Evolutionary conservation across 192 early-diverging fungal genomes (phyloP).

Genomic region (Fimicolochytrium jonesii): DNA sequence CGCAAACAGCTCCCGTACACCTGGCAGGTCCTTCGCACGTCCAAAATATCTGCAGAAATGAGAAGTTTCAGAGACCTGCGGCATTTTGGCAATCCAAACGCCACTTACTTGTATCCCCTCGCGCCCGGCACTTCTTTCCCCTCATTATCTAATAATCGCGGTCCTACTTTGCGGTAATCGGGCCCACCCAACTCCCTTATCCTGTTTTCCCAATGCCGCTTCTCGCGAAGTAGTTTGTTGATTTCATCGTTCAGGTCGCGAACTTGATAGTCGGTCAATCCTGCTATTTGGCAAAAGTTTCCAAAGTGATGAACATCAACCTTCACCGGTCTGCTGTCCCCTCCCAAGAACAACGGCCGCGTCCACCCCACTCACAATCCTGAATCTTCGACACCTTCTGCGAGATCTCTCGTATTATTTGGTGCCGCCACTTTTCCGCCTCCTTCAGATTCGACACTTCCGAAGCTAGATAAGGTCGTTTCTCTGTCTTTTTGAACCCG

Average conservation of each 20-base stretch:
- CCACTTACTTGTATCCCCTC: constrained; percentile 78
- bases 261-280: constrained; percentile 85
- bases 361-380: constrained; percentile 59
- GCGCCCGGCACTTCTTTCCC: constrained; percentile 86
- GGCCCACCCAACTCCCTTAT: constrained; percentile 91
- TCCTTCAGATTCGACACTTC: constrained; percentile 67
- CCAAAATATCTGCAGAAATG: constrained; percentile 77
- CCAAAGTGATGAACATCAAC: no score
- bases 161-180: constrained; percentile 60
- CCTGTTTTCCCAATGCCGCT: constrained; percentile 85
- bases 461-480: constrained; percentile 72
- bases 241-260: constrained; percentile 95
- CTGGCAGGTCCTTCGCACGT: constrained; percentile 88
- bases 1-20: constrained; percentile 89
- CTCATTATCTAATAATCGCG: constrained; percentile 77
- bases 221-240: constrained; percentile 89
- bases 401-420: constrained; percentile 86
- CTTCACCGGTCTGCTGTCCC: no score
- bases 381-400: constrained; percentile 85
- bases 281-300: no score
- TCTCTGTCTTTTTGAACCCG: constrained; percentile 63
- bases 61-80: neutral
- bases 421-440: constrained; percentile 87
- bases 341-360: no score
- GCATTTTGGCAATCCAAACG: neutral